Conservation (phyloP, 2,329 filamentous ascomycete genomes). For the Paracorniculantispora psalliotae region DNA sequence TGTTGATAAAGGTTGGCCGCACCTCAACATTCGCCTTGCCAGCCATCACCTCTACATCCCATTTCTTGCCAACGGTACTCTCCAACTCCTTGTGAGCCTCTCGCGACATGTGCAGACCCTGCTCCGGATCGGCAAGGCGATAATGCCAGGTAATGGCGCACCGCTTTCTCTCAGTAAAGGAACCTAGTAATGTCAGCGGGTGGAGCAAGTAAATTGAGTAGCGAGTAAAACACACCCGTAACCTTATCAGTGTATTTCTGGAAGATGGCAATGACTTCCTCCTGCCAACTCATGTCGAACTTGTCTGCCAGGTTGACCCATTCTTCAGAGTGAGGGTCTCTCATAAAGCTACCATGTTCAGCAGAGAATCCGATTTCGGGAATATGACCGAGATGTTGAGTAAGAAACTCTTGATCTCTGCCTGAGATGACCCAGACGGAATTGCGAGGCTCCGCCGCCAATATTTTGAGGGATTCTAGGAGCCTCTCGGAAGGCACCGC, state of each 20-base stretch:
- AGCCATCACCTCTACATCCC: constrained; percentile 93
- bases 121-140: constrained; percentile 81
- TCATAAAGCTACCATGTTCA: constrained; percentile 94
- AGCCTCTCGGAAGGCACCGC: constrained; percentile 84
- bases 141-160: constrained; percentile 98
- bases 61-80: constrained; percentile 67
- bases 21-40: constrained; percentile 97
- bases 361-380: constrained; percentile 85
- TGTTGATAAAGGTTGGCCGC: constrained; percentile 95
- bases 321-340: constrained; percentile 65
- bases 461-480: constrained; percentile 69
- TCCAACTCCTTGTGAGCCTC: constrained; percentile 82
- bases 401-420: constrained; percentile 84
- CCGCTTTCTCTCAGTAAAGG: constrained; percentile 90
- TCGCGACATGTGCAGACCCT: constrained; percentile 71
- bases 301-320: constrained; percentile 89
- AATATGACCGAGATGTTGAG: constrained; percentile 90
- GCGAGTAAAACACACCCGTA: constrained; percentile 55
- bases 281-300: constrained; percentile 89
- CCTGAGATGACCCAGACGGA: constrained; percentile 98
- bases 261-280: constrained; percentile 77
- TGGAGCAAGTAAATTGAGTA: background rate
- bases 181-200: constrained; percentile 49
- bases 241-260: constrained; percentile 83
- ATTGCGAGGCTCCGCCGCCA: constrained; percentile 77